Percentiles rank a stretch among this genome's conserved stretches.
phyloP scores from a whole-genome alignment of 345 rosid species.

The Bruguiera sexangula region DNA sequence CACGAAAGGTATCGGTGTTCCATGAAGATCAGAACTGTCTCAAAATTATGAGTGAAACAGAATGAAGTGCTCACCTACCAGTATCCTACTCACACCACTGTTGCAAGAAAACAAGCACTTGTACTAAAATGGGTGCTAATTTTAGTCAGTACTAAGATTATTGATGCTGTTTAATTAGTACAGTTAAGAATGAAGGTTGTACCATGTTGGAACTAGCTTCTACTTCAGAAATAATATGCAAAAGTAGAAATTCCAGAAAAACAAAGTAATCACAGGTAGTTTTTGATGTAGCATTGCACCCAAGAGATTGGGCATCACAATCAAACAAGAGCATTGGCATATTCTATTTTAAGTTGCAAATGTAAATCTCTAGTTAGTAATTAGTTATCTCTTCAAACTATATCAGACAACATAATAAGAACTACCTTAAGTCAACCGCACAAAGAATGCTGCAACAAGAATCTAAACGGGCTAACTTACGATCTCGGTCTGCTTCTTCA shows the following conservation, averaged over 20 bases:
- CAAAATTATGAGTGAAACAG: not conserved
- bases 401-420: not conserved
- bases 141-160: not conserved
- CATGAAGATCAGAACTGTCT: not conserved
- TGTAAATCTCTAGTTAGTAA: no score
- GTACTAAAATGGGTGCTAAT: not conserved
- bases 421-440: not conserved
- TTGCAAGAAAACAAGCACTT: not conserved
- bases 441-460: not conserved
- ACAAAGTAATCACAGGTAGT: not conserved
- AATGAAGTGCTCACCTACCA: not conserved
- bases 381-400: no score
- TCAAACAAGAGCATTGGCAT: no score
- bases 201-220: not conserved
- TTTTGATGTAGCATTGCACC: not conserved
- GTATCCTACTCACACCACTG: not conserved
- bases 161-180: not conserved
- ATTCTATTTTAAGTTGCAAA: no score
- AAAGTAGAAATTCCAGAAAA: not conserved
- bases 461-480: slow-evolving; percentile 37
- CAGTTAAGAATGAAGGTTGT: not conserved
- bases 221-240: not conserved
- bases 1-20: not conserved
- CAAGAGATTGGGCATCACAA: no score
- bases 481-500: slow-evolving; percentile 73